Percentiles rank a stretch among this genome's conserved stretches.
phyloP scores from a whole-genome alignment of 352 stramenopile species.

The Phytophthora pinifolia region DNA sequence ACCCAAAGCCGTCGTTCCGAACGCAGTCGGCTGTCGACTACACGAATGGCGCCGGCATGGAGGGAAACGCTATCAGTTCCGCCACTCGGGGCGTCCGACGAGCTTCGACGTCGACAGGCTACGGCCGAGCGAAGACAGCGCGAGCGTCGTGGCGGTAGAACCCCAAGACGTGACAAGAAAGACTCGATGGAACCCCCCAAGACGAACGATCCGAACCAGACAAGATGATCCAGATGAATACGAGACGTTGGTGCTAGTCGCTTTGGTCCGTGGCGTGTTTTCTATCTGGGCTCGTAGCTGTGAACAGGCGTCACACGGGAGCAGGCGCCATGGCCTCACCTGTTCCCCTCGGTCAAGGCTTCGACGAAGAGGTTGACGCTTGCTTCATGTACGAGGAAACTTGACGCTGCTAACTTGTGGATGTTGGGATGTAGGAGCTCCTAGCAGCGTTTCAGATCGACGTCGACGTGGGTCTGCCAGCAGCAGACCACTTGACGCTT shows the following conservation, averaged over 20 bases:
- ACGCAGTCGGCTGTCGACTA: slow-evolving; percentile 40
- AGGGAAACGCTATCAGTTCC: slow-evolving; percentile 4
- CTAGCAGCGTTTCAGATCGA: slow-evolving; percentile 14
- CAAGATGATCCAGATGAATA: too few species aligned
- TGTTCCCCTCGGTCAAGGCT: neutral
- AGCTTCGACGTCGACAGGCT: slow-evolving; percentile 17
- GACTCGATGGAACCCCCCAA: slow-evolving; percentile 20
- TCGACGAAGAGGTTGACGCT: slow-evolving; percentile 5
- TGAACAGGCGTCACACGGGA: slow-evolving; percentile 21
- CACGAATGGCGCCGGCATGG: slow-evolving; percentile 5
- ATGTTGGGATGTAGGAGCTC: slow-evolving; percentile 1
- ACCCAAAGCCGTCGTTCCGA: slow-evolving; percentile 29
- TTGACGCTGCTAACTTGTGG: neutral
- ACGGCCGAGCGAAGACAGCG: slow-evolving; percentile 29
- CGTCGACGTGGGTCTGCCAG: neutral
- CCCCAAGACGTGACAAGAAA: slow-evolving; percentile 7
- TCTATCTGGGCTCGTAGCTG: slow-evolving; percentile 1
- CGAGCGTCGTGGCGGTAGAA: slow-evolving; percentile 58
- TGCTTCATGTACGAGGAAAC: too few species aligned
- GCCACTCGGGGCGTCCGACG: slow-evolving; percentile 17
- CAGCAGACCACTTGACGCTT: slow-evolving; percentile 9
- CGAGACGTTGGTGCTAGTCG: too few species aligned
- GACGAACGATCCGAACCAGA: neutral
- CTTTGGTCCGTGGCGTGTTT: slow-evolving; percentile 3
- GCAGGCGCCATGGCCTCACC: slow-evolving; percentile 4